Base-by-base conservation (phyloP, 805 yeast genomes). In the Monosporozyma unispora region DNA sequence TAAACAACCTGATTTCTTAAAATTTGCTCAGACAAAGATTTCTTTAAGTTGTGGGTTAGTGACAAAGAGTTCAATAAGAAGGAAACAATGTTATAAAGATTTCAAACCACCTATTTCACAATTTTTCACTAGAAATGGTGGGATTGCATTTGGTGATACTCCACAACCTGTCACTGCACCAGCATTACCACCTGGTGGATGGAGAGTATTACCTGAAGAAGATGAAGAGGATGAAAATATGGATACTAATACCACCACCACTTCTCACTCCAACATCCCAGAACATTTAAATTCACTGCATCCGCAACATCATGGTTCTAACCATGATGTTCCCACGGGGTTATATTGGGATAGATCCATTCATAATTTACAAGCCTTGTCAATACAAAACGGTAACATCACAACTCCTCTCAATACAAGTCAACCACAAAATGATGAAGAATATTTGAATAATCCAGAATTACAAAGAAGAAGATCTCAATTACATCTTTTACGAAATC, bases 1-100 rank as follows among this genome's bases (percentile, higher is more conserved):
- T 1, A 70, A 59, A 54, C 67, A 69, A 28, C 75, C 74, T 4
- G 69, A 66, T 48, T 70, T 70, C 43, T 49, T 71, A 39, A 69
- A 63, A 45, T 60, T 64, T 48, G 74, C 71, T 0, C 73, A 70
- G 52, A 67, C 62, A 47, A 71, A 71, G 48, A 62, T 70, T 25
- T 66, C 66, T 66, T 43, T 69, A 50, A 62, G 74, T 53, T 58
- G 72, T 61, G 59, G 69, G 3, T 47, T 65, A 29, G 61, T 60
- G n/a, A 58, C 63, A 11, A 55, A 57, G 37, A 62, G 64, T 47
- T 52, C 58, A 21, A 47, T 54, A 4, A 54, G 68, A 39, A 54
- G 69, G 43, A 61, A 58, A 45, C 50, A 55, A 33, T 55, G 58
- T 29, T 65, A 65, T 45, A 56, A 64, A 45, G 68, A 65, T 54